phyloP scores from a whole-genome alignment of 2,329 filamentous ascomycete species.

The Hymenoscyphus occultus region DNA sequence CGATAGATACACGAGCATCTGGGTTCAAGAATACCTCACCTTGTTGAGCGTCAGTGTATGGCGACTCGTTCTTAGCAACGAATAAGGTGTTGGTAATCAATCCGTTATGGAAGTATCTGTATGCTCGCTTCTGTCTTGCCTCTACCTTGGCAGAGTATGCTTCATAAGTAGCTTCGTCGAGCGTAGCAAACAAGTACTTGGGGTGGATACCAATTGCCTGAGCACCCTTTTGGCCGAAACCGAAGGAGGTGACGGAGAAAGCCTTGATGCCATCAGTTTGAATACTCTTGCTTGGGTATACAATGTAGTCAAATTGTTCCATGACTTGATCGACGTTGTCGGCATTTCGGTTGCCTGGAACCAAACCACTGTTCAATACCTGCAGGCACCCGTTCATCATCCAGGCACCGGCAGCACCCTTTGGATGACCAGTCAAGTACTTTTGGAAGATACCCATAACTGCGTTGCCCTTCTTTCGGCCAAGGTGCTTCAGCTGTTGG shows the following conservation, averaged over 20 bases:
- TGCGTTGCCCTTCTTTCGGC: conserved; percentile 93
- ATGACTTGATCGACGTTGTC: conserved; percentile 96
- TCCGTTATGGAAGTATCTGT: conserved; percentile 97
- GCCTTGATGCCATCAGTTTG: conserved; percentile 98
- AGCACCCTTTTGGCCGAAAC: conserved; percentile 98
- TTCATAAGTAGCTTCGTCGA: conserved; percentile 79
- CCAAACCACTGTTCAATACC: conserved; percentile 87
- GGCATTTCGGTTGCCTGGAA: conserved; percentile 95
- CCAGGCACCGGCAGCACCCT: conserved; percentile 98
- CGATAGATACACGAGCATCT: conserved; percentile 75
- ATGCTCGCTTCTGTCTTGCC: conserved; percentile 95
- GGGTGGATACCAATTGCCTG: conserved; percentile 97
- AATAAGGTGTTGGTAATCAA: conserved; percentile 98
- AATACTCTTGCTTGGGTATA: conserved; percentile 91
- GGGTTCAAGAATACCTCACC: conserved; percentile 90
- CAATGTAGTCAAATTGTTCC: conserved; percentile 97
- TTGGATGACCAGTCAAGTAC: conserved; percentile 96
- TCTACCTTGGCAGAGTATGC: conserved; percentile 86
- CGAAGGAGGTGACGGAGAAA: conserved; percentile 97
- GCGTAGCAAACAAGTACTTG: conserved; percentile 91
- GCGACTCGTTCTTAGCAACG: conserved; percentile 87
- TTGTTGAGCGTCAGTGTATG: conserved; percentile 86
- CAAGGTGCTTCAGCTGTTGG: conserved; percentile 91
- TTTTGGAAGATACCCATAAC: conserved; percentile 98
- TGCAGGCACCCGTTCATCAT: conserved; percentile 99